phyloP scores from a whole-genome alignment of 2,329 filamentous ascomycete genomes.

The Stemphylium beticola region DNA sequence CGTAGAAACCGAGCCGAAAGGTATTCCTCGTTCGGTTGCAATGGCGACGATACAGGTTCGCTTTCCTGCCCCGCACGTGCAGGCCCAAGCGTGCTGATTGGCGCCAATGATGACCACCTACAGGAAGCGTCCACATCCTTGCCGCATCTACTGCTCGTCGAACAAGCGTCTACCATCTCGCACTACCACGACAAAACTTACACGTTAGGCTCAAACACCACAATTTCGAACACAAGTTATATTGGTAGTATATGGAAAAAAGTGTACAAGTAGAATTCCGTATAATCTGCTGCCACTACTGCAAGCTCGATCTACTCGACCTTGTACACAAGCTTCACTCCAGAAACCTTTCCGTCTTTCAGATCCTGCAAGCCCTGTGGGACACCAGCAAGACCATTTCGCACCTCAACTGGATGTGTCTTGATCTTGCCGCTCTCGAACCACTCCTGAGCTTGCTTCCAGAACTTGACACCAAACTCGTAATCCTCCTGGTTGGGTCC shows the following conservation, averaged over 20 bases:
- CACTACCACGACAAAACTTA: no score
- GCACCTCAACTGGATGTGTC: slow-evolving; percentile 38
- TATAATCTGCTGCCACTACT: background rate
- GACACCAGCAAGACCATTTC: slow-evolving; percentile 39
- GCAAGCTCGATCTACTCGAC: slow-evolving; percentile 5
- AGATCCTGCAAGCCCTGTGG: slow-evolving; percentile 41
- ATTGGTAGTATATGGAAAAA: background rate
- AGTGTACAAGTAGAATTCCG: background rate
- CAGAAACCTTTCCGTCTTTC: slow-evolving; percentile 43
- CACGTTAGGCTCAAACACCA: background rate
- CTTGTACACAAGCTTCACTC: slow-evolving; percentile 44
- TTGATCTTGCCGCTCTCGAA: slow-evolving; percentile 41
- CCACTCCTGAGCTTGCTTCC: slow-evolving; percentile 29
- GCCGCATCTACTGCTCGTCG: background rate
- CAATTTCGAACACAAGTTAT: background rate
- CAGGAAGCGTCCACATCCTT: background rate
- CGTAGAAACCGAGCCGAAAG: background rate
- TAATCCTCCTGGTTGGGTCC: slow-evolving; percentile 30
- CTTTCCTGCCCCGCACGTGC: background rate
- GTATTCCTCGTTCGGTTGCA: background rate
- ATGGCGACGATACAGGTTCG: background rate
- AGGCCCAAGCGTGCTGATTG: background rate
- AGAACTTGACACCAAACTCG: slow-evolving; percentile 38
- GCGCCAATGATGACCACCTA: background rate
- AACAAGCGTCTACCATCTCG: background rate